Evolutionary conservation across 176 grass and related monocot species (phyloP).

Genomic region (Zoysia japonica): DNA sequence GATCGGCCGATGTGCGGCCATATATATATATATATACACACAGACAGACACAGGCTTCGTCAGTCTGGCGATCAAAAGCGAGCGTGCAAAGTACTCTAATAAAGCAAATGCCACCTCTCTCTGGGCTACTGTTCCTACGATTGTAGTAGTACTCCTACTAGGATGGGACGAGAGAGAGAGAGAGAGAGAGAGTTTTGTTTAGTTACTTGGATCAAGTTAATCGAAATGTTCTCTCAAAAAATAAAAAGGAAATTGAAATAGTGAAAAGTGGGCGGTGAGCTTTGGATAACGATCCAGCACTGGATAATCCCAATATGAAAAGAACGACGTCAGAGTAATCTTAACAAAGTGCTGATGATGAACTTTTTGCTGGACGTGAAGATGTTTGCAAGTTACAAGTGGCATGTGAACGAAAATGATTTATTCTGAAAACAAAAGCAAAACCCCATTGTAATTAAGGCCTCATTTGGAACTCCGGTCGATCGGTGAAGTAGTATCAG

Average conservation of each 20-base stretch:
- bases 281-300: not conserved
- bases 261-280: not conserved
- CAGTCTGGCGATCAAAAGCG: not conserved
- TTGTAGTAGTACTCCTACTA: not conserved
- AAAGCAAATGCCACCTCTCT: no score
- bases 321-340: not conserved
- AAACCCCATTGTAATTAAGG: not conserved
- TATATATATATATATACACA: no score
- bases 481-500: not conserved
- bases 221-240: no score
- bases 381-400: no score
- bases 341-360: no score
- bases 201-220: not conserved
- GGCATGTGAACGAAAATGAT: no score
- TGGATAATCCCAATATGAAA: slow-evolving; percentile 10
- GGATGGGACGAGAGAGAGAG: not conserved
- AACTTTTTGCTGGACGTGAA: no score
- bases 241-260: not conserved
- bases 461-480: not conserved
- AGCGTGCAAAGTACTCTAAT: not conserved
- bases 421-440: no score
- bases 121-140: not conserved
- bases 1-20: no score
- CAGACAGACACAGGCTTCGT: not conserved
- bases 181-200: not conserved